Percentiles rank a stretch among this genome's conserved stretches.
Evolutionary conservation across 306 rosid genomes (phyloP).

Genomic region (Rosa multiflora): DNA sequence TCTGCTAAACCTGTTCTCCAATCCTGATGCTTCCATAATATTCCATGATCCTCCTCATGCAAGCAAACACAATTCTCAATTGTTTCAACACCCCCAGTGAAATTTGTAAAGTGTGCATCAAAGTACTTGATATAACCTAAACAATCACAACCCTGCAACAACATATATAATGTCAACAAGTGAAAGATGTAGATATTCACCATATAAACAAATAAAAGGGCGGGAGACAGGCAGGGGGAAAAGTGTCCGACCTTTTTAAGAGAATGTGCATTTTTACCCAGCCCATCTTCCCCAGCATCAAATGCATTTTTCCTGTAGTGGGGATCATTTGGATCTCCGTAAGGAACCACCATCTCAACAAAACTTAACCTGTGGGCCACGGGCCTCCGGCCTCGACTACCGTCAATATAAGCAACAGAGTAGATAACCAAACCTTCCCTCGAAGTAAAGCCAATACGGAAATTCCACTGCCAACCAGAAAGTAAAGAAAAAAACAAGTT

Average conservation of each 20-base stretch:
- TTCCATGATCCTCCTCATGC: conserved; percentile 87
- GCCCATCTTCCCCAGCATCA: conserved; percentile 88
- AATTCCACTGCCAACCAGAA: conserved; percentile 68
- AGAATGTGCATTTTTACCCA: conserved; percentile 82
- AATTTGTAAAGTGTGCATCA: conserved; percentile 73
- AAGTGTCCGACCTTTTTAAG: conserved; percentile 61
- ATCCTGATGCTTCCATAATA: conserved; percentile 87
- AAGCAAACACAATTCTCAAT: conserved; percentile 79
- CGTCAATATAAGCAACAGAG: conserved; percentile 71
- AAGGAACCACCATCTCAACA: conserved; percentile 89
- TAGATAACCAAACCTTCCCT: conserved; percentile 69
- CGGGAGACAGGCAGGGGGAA: background rate
- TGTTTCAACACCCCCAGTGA: conserved; percentile 77
- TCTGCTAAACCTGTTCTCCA: conserved; percentile 86
- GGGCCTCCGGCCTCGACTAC: conserved; percentile 74
- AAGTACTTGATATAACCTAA: conserved; percentile 74
- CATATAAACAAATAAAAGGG: background rate
- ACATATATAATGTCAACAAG: conserved; percentile 10
- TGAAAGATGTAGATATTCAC: background rate
- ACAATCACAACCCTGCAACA: conserved; percentile 78
- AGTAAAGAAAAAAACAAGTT: conserved; percentile 48
- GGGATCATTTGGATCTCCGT: conserved; percentile 87
- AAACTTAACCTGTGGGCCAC: conserved; percentile 76
- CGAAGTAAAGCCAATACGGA: conserved; percentile 78
- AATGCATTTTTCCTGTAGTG: conserved; percentile 84